These are phyloP conservation scores for Colletotrichum destructivum DNA, from an alignment of 2,329 filamentous ascomycete genomes.

Conservation along the genomic window DNA sequence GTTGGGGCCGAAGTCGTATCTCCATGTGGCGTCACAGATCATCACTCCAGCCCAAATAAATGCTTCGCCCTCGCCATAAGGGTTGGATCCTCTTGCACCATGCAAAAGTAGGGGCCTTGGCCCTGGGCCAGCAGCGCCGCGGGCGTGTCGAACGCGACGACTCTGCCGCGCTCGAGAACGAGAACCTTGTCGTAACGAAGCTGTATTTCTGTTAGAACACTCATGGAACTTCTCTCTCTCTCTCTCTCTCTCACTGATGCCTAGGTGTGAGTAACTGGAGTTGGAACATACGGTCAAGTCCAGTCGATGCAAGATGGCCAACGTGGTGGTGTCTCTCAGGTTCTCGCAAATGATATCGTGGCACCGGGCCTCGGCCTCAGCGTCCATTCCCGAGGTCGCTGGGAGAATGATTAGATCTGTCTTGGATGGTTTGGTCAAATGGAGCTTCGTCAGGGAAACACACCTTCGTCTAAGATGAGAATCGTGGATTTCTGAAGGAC, in stretches of 20 bases:
- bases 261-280: background rate
- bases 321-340: background rate
- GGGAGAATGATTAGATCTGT: background rate
- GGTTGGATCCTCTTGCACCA: background rate
- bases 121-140: background rate
- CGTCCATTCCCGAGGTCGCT: conserved; percentile 14
- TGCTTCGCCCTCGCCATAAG: background rate
- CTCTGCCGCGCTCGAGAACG: background rate
- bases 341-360: conserved; percentile 3
- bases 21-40: too few relatives aligned
- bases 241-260: too few relatives aligned
- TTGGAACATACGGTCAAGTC: conserved; percentile 4
- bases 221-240: background rate
- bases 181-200: conserved; percentile 11
- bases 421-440: background rate
- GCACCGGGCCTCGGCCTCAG: background rate
- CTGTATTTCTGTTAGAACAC: background rate
- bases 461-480: conserved; percentile 15
- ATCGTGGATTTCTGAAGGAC: conserved; percentile 7
- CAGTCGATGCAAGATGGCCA: conserved; percentile 10
- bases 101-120: conserved; percentile 2
- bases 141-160: background rate
- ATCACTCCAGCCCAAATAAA: too few relatives aligned
- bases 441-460: background rate
- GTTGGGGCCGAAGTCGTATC: too few relatives aligned